Percentiles rank a stretch among this genome's conserved stretches.
These are phyloP conservation scores for Gliomastix tumulicola DNA, from an alignment of 2,329 filamentous ascomycete species.

Conservation along the genomic window DNA sequence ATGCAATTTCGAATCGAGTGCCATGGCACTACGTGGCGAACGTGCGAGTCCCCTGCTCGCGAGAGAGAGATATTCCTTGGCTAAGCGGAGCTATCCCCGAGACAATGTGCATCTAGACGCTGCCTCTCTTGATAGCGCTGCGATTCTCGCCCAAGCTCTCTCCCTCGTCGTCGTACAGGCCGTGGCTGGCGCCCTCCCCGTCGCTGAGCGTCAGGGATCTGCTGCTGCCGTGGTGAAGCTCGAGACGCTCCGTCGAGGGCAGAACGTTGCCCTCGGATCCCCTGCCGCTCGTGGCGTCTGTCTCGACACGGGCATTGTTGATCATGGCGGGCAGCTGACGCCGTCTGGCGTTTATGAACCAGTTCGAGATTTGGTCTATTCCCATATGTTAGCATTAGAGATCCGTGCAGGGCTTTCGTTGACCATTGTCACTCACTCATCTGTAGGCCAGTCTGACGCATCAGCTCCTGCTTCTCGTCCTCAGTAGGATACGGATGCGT, in stretches of 20 bases:
- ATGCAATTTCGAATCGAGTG: too few relatives aligned
- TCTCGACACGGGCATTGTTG: slow-evolving; percentile 46
- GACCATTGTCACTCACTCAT: slow-evolving; percentile 58
- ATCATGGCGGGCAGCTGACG: slow-evolving; percentile 57
- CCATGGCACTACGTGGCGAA: too few relatives aligned
- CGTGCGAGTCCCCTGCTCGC: too few relatives aligned
- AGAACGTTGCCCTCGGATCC: slow-evolving; percentile 3
- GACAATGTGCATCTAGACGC: too few relatives aligned
- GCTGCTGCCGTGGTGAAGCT: background rate
- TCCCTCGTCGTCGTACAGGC: too few relatives aligned
- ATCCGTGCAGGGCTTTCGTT: too few relatives aligned
- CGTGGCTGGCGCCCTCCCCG: too few relatives aligned
- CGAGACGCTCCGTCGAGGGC: slow-evolving; percentile 2
- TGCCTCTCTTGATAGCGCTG: too few relatives aligned
- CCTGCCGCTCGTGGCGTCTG: slow-evolving; percentile 35
- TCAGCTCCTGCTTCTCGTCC: slow-evolving; percentile 79
- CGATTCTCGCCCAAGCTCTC: too few relatives aligned
- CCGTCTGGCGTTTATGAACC: slow-evolving; percentile 73
- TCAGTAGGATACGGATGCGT: slow-evolving; percentile 81
- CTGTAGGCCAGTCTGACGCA: slow-evolving; percentile 67
- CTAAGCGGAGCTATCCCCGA: too few relatives aligned
- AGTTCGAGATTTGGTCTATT: slow-evolving; percentile 66
- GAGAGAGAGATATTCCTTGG: too few relatives aligned
- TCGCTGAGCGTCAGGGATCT: too few relatives aligned
- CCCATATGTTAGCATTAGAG: background rate